A percentile compares a stretch with the other conserved stretches of the same genome.
These are phyloP conservation scores for Polyporus arcularius DNA, from an alignment of 768 basidiomycete species.

Conservation along the genomic window DNA sequence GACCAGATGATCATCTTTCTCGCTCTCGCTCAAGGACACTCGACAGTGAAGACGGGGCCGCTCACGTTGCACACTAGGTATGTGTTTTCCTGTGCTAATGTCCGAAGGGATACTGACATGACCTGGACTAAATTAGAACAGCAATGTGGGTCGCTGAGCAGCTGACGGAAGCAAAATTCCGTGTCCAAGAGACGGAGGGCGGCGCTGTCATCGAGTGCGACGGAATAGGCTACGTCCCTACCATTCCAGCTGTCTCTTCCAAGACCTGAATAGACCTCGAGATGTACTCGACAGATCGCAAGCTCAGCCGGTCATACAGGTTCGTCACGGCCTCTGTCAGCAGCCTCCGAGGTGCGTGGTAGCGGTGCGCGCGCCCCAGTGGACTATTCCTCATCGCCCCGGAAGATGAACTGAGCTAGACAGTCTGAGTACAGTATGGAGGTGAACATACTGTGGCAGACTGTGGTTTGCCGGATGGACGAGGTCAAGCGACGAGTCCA, in stretches of 20 bases:
- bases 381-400: no score
- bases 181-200: slow-evolving; percentile 44
- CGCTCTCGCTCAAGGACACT: slow-evolving; percentile 68
- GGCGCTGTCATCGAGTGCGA: slow-evolving; percentile 60
- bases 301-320: no score
- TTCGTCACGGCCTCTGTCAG: no score
- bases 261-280: no score
- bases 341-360: no score
- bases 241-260: no score
- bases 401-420: no score
- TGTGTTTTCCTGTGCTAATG: slow-evolving; percentile 24
- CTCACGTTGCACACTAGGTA: slow-evolving; percentile 74
- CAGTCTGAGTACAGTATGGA: background rate
- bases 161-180: slow-evolving; percentile 68
- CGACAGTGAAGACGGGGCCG: slow-evolving; percentile 55
- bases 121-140: slow-evolving; percentile 36
- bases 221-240: slow-evolving; percentile 52
- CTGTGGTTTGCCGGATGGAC: background rate
- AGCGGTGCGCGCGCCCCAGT: no score
- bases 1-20: slow-evolving; percentile 82
- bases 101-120: background rate
- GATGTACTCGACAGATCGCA: no score
- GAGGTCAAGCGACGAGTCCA: background rate
- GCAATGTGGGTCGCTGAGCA: slow-evolving; percentile 76
- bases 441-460: background rate